Evolutionary conservation across 2,329 filamentous ascomycete species (phyloP).

Genomic region (Colletotrichum coccodes): DNA sequence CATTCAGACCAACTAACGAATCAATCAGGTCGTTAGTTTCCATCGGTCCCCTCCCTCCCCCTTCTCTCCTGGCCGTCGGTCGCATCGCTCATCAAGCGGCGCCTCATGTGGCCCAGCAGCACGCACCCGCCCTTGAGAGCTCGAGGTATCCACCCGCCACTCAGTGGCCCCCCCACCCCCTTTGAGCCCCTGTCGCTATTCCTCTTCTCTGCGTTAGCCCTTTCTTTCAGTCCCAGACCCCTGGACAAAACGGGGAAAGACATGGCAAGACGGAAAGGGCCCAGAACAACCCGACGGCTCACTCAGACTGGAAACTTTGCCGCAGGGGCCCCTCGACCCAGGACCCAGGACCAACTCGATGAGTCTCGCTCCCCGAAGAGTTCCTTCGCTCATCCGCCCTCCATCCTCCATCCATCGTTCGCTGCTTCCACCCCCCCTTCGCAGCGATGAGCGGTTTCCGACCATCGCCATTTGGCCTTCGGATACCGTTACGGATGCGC

Average conservation of each 20-base stretch:
- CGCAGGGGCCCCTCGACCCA: constrained; percentile 12
- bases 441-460: background rate
- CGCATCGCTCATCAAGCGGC: background rate
- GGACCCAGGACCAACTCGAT: background rate
- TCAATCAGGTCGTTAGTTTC: constrained; percentile 7
- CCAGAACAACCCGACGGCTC: constrained; percentile 24
- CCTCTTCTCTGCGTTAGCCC: constrained; percentile 22
- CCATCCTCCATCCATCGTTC: background rate
- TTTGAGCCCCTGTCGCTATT: constrained; percentile 15
- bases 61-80: constrained; percentile 10
- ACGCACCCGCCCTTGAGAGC: constrained; percentile 18
- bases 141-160: too few relatives aligned
- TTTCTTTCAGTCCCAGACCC: constrained; percentile 8
- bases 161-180: constrained; percentile 7
- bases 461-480: background rate
- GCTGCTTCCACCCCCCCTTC: background rate
- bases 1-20: background rate
- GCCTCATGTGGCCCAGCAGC: background rate
- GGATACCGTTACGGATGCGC: background rate
- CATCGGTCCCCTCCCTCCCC: background rate
- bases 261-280: constrained; percentile 30
- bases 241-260: constrained; percentile 26
- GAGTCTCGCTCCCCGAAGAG: background rate
- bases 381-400: background rate
- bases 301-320: background rate